phyloP scores from a whole-genome alignment of 1,284 basidiomycete genomes.

The Cutaneotrichosporon dermatis region DNA sequence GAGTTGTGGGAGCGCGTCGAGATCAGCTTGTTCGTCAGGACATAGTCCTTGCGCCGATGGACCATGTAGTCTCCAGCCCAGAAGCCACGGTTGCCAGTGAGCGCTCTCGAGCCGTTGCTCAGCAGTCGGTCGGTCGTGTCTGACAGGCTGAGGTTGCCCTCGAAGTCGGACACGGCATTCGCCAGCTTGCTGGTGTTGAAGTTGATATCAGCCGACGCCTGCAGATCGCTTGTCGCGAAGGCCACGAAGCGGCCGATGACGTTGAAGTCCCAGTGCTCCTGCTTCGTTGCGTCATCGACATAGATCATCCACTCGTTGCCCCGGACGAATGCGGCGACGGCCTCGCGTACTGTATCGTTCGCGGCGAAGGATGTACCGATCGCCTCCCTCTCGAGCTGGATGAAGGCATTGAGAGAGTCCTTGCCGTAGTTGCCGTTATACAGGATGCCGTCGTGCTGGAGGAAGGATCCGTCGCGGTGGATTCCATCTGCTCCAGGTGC shows the following conservation, averaged over 20 bases:
- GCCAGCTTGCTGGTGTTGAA: slow-evolving; percentile 57
- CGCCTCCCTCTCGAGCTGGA: slow-evolving; percentile 42
- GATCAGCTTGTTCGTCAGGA: slow-evolving; percentile 62
- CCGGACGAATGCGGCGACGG: slow-evolving; percentile 55
- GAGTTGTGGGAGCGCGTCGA: slow-evolving; percentile 60
- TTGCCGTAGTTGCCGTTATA: slow-evolving; percentile 65
- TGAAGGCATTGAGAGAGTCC: slow-evolving; percentile 44
- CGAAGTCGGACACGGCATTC: slow-evolving; percentile 22
- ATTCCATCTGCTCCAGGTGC: slow-evolving; percentile 56
- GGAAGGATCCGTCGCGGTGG: slow-evolving; percentile 60
- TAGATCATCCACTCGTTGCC: slow-evolving; percentile 65
- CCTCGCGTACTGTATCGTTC: slow-evolving; percentile 45
- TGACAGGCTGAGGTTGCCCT: slow-evolving; percentile 50
- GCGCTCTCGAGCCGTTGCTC: slow-evolving; percentile 38
- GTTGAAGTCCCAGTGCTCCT: slow-evolving; percentile 39
- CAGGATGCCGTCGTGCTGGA: slow-evolving; percentile 59
- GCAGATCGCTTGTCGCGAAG: slow-evolving; percentile 58
- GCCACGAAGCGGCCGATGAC: slow-evolving; percentile 60
- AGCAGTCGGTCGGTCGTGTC: slow-evolving; percentile 51
- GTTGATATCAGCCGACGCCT: slow-evolving; percentile 59
- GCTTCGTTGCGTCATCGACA: slow-evolving; percentile 55
- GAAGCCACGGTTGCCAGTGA: slow-evolving; percentile 62
- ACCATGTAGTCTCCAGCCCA: slow-evolving; percentile 66
- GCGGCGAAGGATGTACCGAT: slow-evolving; percentile 57
- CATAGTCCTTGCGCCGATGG: slow-evolving; percentile 58